Evolutionary conservation across 768 basidiomycete species (phyloP).

Genomic region (Pulveroboletus ravenelii): DNA sequence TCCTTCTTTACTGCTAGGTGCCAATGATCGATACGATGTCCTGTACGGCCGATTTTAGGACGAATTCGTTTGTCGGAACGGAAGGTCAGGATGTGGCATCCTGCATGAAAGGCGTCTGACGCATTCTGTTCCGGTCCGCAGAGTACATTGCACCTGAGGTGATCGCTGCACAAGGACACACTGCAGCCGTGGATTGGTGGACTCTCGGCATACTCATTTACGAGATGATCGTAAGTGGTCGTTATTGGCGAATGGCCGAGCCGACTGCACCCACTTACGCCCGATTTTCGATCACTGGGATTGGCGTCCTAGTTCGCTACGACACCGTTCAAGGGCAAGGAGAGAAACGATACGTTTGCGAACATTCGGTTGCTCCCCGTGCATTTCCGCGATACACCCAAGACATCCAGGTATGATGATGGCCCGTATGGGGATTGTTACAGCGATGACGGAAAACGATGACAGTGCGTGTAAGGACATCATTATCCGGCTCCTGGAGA

Average conservation of each 20-base stretch:
- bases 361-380: slow-evolving; percentile 89
- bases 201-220: slow-evolving; percentile 97
- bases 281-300: slow-evolving; percentile 19
- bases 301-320: slow-evolving; percentile 75
- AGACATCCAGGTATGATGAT: slow-evolving; percentile 61
- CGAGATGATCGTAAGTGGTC: slow-evolving; percentile 89
- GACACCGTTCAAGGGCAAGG: slow-evolving; percentile 96
- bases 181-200: slow-evolving; percentile 99
- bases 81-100: slow-evolving; percentile 61
- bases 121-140: slow-evolving; percentile 32
- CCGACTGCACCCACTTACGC: slow-evolving; percentile 27
- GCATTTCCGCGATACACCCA: slow-evolving; percentile 80
- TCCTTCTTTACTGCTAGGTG: slow-evolving; percentile 43
- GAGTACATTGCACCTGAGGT: slow-evolving; percentile 99
- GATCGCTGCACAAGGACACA: slow-evolving; percentile 93
- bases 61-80: slow-evolving; percentile 98
- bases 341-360: slow-evolving; percentile 92
- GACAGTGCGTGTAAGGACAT: slow-evolving; percentile 83
- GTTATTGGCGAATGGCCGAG: slow-evolving; percentile 22
- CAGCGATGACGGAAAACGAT: slow-evolving; percentile 5
- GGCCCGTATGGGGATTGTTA: neutral
- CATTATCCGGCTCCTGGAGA: slow-evolving; percentile 82
- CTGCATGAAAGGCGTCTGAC: slow-evolving; percentile 13
- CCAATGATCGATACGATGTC: slow-evolving; percentile 96
- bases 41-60: slow-evolving; percentile 96